A percentile compares a stretch with the other conserved stretches of the same genome.
Evolutionary conservation across 257 asterid species (phyloP).

Genomic region (Penstemon eatonii): DNA sequence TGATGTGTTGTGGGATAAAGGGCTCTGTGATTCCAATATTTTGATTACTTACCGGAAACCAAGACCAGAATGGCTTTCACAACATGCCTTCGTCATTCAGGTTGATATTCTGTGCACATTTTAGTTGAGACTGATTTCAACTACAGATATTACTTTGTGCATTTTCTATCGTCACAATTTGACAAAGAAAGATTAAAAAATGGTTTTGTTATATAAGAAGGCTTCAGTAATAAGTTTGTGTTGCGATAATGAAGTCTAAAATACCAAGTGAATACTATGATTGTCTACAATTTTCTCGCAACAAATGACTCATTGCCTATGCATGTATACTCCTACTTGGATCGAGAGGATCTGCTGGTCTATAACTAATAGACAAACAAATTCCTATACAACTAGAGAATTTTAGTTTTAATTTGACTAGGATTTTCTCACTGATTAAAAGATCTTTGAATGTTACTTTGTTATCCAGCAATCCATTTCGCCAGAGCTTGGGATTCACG

Average conservation of each 20-base stretch:
- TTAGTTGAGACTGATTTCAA: background rate
- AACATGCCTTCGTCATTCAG: conserved; percentile 81
- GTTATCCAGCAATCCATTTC: conserved; percentile 77
- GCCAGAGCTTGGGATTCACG: conserved; percentile 88
- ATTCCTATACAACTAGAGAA: conserved; percentile 6
- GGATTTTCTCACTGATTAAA: conserved; percentile 5
- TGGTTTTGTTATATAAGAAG: conserved; percentile 13
- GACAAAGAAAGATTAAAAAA: background rate
- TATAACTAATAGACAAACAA: conserved; percentile 5
- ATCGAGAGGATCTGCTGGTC: background rate
- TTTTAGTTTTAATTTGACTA: background rate
- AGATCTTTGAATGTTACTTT: conserved; percentile 32
- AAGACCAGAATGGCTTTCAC: conserved; percentile 85
- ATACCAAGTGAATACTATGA: conserved; percentile 2
- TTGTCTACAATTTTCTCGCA: conserved; percentile 17
- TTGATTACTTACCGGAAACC: conserved; percentile 84
- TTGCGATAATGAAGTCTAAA: background rate
- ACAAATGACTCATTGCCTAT: conserved; percentile 4
- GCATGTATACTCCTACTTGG: conserved; percentile 4
- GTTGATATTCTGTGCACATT: conserved; percentile 37
- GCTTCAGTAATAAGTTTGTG: background rate
- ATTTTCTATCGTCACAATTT: background rate
- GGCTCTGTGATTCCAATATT: conserved; percentile 86
- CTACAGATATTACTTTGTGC: conserved; percentile 2
- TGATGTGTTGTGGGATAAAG: conserved; percentile 90